These are phyloP conservation scores for Ascoidea rubescens DNA, from an alignment of 805 yeast species.

Conservation along the genomic window DNA sequence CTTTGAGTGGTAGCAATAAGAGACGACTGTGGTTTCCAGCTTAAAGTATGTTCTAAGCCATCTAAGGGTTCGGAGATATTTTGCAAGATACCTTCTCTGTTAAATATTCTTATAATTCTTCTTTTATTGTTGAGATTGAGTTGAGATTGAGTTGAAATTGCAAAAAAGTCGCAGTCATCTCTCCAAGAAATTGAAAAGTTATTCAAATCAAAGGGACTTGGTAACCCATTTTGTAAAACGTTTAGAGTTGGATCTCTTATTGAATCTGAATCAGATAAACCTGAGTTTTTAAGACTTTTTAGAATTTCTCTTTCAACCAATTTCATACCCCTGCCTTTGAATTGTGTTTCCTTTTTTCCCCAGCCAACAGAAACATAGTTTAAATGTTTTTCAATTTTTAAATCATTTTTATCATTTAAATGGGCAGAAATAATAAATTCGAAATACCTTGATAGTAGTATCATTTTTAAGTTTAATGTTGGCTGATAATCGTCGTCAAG, in stretches of 20 bases:
- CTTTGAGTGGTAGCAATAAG: conserved; percentile 74
- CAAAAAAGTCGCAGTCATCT: conserved; percentile 82
- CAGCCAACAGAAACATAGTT: conserved; percentile 94
- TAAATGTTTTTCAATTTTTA: conserved; percentile 23
- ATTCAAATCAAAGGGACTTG: conserved; percentile 39
- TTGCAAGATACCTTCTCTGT: conserved; percentile 62
- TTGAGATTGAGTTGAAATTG: conserved; percentile 47
- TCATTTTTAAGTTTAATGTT: conserved; percentile 32
- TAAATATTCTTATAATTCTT: conserved; percentile 73
- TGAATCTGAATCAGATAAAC: conserved; percentile 49
- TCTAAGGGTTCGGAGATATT: conserved; percentile 86
- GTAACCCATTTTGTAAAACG: conserved; percentile 14
- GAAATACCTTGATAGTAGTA: conserved; percentile 59
- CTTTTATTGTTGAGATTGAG: conserved; percentile 32
- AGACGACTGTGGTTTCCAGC: conserved; percentile 91
- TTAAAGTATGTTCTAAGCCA: conserved; percentile 54
- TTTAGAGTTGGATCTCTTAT: conserved; percentile 86
- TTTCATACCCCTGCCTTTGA: conserved; percentile 84
- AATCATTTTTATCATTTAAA: conserved; percentile 48
- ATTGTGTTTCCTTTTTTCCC: conserved; percentile 97
- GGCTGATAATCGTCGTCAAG: too few relatives aligned
- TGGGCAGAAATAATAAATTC: conserved; percentile 64
- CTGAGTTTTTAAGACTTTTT: conserved; percentile 36
- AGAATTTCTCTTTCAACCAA: conserved; percentile 52
- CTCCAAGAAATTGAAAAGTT: conserved; percentile 68